phyloP scores from a whole-genome alignment of 257 asterid genomes.

The Solanum megistacrolobum region DNA sequence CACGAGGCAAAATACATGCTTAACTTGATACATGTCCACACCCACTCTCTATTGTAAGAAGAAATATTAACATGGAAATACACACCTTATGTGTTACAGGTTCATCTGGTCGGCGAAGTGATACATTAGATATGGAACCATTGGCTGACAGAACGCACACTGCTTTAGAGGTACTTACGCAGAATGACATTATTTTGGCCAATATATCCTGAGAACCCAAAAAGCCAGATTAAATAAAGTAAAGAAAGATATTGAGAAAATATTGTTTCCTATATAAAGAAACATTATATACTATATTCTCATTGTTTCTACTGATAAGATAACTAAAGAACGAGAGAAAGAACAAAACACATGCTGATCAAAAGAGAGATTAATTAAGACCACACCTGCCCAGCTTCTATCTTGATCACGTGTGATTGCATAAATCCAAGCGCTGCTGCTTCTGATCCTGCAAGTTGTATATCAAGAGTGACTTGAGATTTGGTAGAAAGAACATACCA shows the following conservation, averaged over 20 bases:
- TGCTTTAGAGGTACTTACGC: not conserved
- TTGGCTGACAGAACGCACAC: constrained; percentile 3
- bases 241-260: not conserved
- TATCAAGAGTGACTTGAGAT: not conserved
- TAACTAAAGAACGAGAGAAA: not conserved
- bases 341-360: not conserved
- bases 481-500: not conserved
- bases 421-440: constrained; percentile 2
- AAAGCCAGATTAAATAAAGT: not conserved
- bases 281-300: not conserved
- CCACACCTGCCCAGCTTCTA: constrained; percentile 12
- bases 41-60: not conserved
- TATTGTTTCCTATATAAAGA: not conserved
- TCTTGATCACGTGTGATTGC: constrained; percentile 1
- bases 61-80: not conserved
- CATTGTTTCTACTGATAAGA: not conserved
- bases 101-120: constrained; percentile 7
- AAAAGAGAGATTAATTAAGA: not conserved
- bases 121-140: constrained; percentile 7
- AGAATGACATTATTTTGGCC: constrained; percentile 7
- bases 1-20: not conserved
- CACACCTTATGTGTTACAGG: constrained; percentile 12
- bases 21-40: not conserved
- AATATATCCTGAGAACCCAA: constrained; percentile 8
- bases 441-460: constrained; percentile 6